Evolutionary conservation across 495 filamentous ascomycete species (phyloP).

Genomic region (Aspergillus cristatus): DNA sequence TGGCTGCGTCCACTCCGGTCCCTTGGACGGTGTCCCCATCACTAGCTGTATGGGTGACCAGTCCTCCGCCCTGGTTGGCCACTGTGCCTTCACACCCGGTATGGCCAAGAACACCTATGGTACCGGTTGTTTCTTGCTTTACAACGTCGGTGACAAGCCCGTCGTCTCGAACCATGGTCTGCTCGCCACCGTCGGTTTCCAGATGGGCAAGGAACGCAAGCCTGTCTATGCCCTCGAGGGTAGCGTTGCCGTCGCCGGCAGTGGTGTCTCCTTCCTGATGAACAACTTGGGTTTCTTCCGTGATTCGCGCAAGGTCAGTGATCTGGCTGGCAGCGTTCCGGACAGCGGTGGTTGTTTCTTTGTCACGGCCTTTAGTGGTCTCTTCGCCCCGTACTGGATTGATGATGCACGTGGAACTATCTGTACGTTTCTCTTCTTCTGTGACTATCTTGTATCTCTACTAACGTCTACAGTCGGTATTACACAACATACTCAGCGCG

Average conservation of each 20-base stretch:
- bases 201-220: conserved; percentile 48
- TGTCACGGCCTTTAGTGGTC: conserved; percentile 90
- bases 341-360: conserved; percentile 91
- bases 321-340: conserved; percentile 70
- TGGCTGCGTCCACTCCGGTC: conserved; percentile 56
- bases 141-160: conserved; percentile 85
- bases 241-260: conserved; percentile 83
- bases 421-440: conserved; percentile 45
- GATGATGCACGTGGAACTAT: conserved; percentile 90
- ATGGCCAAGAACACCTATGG: conserved; percentile 95
- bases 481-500: conserved; percentile 80
- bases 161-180: conserved; percentile 87
- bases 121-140: conserved; percentile 90
- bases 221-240: conserved; percentile 90
- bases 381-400: conserved; percentile 98
- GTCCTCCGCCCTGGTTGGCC: conserved; percentile 84
- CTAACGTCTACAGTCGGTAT: conserved; percentile 56
- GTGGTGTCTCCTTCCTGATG: conserved; percentile 82
- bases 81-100: conserved; percentile 81
- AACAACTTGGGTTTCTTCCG: conserved; percentile 83
- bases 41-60: conserved; percentile 88
- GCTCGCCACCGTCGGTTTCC: conserved; percentile 82
- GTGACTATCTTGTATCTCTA: conserved; percentile 1
- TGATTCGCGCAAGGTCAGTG: conserved; percentile 68
- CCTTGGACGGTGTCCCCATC: conserved; percentile 68